phyloP scores from a whole-genome alignment of 2,329 filamentous ascomycete species.

The Chaetomium strumarium region DNA sequence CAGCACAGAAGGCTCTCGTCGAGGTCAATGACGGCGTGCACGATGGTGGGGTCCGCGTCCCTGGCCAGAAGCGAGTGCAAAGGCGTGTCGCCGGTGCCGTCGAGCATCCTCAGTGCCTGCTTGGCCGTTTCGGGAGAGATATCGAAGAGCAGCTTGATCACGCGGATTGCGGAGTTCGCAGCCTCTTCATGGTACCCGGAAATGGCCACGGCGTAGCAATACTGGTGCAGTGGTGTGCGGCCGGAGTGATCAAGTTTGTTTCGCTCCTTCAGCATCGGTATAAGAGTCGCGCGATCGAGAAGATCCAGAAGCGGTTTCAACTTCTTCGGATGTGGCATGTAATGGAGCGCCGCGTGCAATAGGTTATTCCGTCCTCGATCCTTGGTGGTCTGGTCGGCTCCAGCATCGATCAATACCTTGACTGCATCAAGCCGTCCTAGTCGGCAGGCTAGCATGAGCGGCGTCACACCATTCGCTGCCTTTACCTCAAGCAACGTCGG shows the following conservation, averaged over 20 bases:
- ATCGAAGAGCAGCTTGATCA: constrained; percentile 46
- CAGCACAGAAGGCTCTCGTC: constrained; percentile 56
- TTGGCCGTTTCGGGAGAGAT: constrained; percentile 44
- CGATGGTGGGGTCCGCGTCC: constrained; percentile 31
- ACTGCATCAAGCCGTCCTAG: constrained; percentile 49
- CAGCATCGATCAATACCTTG: constrained; percentile 58
- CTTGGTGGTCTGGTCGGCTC: constrained; percentile 62
- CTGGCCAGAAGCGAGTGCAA: constrained; percentile 51
- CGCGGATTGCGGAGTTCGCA: constrained; percentile 31
- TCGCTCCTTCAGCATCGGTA: constrained; percentile 54
- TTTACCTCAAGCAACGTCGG: constrained; percentile 59
- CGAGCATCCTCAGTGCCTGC: constrained; percentile 51
- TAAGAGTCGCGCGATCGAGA: constrained; percentile 51
- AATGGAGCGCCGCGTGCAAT: constrained; percentile 51
- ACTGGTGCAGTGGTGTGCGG: constrained; percentile 59
- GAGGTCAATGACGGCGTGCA: constrained; percentile 45
- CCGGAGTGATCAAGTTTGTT: constrained; percentile 46
- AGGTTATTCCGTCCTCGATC: constrained; percentile 60
- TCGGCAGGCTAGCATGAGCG: constrained; percentile 61
- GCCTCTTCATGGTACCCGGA: constrained; percentile 21
- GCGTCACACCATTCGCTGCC: constrained; percentile 54
- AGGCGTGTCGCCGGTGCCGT: constrained; percentile 59
- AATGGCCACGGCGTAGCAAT: constrained; percentile 34
- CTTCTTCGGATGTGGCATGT: constrained; percentile 29
- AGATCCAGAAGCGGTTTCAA: constrained; percentile 49